Conservation (phyloP, 2,329 filamentous ascomycete species). For the Fusarium succisae region DNA sequence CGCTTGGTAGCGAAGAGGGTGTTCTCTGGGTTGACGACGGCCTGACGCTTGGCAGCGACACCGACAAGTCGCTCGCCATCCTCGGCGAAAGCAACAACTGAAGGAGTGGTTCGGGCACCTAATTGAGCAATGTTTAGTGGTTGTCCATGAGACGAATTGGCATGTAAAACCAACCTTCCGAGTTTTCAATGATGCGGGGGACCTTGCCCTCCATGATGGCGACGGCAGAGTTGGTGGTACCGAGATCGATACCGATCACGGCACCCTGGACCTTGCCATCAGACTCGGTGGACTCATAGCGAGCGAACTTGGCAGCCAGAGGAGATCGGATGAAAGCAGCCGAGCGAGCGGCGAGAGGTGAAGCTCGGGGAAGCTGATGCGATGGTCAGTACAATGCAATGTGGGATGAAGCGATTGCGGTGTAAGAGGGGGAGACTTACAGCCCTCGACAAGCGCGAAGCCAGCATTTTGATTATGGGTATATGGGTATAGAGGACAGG, state of each 20-base stretch:
- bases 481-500: conserved; percentile 48
- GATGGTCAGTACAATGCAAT: conserved; percentile 25
- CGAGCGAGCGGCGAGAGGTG: conserved; percentile 73
- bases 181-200: conserved; percentile 97
- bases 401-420: background rate
- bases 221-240: conserved; percentile 97
- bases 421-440: conserved; percentile 62
- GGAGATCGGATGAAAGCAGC: conserved; percentile 75
- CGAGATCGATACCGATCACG: conserved; percentile 98
- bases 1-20: conserved; percentile 98
- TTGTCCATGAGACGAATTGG: conserved; percentile 6
- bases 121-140: conserved; percentile 6
- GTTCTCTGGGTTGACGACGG: conserved; percentile 98
- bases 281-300: conserved; percentile 74
- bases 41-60: conserved; percentile 97
- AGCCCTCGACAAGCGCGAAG: conserved; percentile 77
- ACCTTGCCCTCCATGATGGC: conserved; percentile 97
- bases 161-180: conserved; percentile 72
- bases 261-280: conserved; percentile 84
- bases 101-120: conserved; percentile 63
- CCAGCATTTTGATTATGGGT: conserved; percentile 69
- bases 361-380: conserved; percentile 78
- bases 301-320: conserved; percentile 76
- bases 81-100: conserved; percentile 93
- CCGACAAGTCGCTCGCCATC: conserved; percentile 96